A percentile compares a stretch with the other conserved stretches of the same genome.
These are phyloP conservation scores for Aspergillus avenaceus DNA, from an alignment of 495 filamentous ascomycete genomes.

Conservation along the genomic window DNA sequence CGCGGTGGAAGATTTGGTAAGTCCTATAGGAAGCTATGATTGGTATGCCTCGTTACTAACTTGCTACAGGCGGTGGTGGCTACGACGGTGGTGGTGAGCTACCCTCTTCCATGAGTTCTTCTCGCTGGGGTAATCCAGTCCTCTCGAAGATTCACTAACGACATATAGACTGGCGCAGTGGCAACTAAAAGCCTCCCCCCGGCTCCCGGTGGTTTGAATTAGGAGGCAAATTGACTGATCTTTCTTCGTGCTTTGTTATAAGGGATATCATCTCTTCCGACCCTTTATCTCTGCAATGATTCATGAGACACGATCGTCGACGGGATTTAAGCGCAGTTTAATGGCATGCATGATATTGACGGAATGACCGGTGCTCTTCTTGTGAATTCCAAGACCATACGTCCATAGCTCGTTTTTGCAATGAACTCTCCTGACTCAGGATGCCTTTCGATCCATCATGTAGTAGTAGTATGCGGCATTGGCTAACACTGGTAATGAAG, in stretches of 20 bases:
- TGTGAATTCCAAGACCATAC: constrained; percentile 7
- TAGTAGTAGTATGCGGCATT: background rate
- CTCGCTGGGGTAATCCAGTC: background rate
- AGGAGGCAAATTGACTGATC: background rate
- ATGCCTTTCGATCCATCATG: background rate
- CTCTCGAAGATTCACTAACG: background rate
- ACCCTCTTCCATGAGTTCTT: background rate
- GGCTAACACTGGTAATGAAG: background rate
- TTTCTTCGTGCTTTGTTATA: constrained; percentile 1
- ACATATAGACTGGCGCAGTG: constrained; percentile 29
- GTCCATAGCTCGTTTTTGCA: constrained; percentile 3
- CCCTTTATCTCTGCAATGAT: background rate
- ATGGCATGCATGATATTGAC: constrained; percentile 12
- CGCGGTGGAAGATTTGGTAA: constrained; percentile 28
- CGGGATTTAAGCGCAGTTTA: constrained; percentile 14
- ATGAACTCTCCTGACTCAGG: background rate
- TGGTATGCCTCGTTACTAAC: background rate
- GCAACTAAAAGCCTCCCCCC: constrained; percentile 15
- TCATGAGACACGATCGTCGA: constrained; percentile 14
- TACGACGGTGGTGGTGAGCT: constrained; percentile 28
- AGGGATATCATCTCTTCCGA: background rate
- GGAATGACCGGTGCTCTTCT: constrained; percentile 7
- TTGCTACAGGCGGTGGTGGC: constrained; percentile 22
- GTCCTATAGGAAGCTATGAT: background rate
- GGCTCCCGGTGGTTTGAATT: background rate